Conservation (phyloP, 345 rosid genomes). For the Brassica cretica region DNA sequence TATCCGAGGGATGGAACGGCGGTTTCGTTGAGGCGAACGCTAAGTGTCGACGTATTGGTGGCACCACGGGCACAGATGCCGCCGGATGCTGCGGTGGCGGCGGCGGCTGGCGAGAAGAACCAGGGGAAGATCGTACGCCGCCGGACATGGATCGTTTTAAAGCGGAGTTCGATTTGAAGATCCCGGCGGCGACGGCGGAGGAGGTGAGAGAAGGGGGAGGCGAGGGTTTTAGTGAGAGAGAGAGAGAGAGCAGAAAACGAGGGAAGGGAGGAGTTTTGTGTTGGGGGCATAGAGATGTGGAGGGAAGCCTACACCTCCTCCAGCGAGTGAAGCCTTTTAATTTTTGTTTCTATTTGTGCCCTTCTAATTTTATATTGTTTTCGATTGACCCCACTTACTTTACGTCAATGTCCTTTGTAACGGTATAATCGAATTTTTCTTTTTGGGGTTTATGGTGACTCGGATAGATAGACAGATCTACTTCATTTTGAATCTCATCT, state of each 20-base stretch:
- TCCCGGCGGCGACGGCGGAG: slow-evolving; percentile 46
- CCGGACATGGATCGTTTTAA: slow-evolving; percentile 51
- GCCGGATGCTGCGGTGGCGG: slow-evolving; percentile 41
- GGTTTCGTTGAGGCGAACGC: slow-evolving; percentile 76
- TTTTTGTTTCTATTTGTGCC: slow-evolving; percentile 34
- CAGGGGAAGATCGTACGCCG: slow-evolving; percentile 50
- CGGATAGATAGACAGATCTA: neutral
- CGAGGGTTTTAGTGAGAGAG: slow-evolving; percentile 37
- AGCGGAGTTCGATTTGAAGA: slow-evolving; percentile 42
- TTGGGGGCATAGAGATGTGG: slow-evolving; percentile 61
- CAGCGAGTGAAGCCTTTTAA: slow-evolving; percentile 2
- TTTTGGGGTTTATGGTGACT: neutral
- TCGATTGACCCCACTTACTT: slow-evolving; percentile 33
- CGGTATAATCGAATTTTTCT: neutral
- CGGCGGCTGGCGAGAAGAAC: slow-evolving; percentile 39
- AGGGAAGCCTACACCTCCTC: slow-evolving; percentile 50
- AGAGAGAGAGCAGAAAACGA: slow-evolving; percentile 57
- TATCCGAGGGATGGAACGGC: slow-evolving; percentile 60
- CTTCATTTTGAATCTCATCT: neutral
- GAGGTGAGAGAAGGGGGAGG: slow-evolving; percentile 5
- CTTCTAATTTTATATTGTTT: slow-evolving; percentile 12
- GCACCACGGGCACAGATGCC: slow-evolving; percentile 53
- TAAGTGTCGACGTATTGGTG: slow-evolving; percentile 71
- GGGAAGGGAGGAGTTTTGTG: slow-evolving; percentile 71
- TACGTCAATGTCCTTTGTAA: slow-evolving; percentile 6